Evolutionary conservation across 75 land plant species (phyloP).

Genomic region (Cryptomeria japonica): DNA sequence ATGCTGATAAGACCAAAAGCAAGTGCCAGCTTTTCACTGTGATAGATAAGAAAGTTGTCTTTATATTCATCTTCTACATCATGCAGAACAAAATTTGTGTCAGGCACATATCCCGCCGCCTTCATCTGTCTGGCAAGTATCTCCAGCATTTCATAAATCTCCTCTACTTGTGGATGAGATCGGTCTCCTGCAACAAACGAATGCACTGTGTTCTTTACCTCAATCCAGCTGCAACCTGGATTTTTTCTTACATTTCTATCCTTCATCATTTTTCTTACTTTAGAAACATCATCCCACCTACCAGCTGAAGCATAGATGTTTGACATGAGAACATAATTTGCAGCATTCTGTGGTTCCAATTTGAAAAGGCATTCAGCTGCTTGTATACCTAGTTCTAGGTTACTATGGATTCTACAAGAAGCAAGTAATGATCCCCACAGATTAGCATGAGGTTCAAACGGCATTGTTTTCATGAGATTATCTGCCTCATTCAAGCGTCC

Average conservation of each 20-base stretch:
- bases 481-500: slow-evolving; percentile 57
- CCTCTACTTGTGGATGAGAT: slow-evolving; percentile 38
- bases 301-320: slow-evolving; percentile 59
- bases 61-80: slow-evolving; percentile 50
- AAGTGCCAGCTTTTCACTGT: slow-evolving; percentile 43
- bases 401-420: slow-evolving; percentile 46
- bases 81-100: slow-evolving; percentile 35
- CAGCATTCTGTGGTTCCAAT: slow-evolving; percentile 50
- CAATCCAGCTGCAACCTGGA: slow-evolving; percentile 66
- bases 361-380: slow-evolving; percentile 44
- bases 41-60: slow-evolving; percentile 10
- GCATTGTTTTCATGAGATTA: slow-evolving; percentile 28
- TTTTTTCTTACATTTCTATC: slow-evolving; percentile 52
- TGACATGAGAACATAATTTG: slow-evolving; percentile 53
- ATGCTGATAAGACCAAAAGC: slow-evolving; percentile 28
- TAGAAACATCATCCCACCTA: slow-evolving; percentile 55
- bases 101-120: slow-evolving; percentile 55
- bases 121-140: slow-evolving; percentile 37
- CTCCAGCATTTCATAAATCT: slow-evolving; percentile 43
- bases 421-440: slow-evolving; percentile 59
- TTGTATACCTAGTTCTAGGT: slow-evolving; percentile 41
- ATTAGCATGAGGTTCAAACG: slow-evolving; percentile 51
- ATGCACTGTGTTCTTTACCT: slow-evolving; percentile 39
- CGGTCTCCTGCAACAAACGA: slow-evolving; percentile 53
- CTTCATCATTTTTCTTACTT: slow-evolving; percentile 52